These are phyloP conservation scores for Alternaria ethzedia DNA, from an alignment of 2,329 filamentous ascomycete species.

Conservation along the genomic window DNA sequence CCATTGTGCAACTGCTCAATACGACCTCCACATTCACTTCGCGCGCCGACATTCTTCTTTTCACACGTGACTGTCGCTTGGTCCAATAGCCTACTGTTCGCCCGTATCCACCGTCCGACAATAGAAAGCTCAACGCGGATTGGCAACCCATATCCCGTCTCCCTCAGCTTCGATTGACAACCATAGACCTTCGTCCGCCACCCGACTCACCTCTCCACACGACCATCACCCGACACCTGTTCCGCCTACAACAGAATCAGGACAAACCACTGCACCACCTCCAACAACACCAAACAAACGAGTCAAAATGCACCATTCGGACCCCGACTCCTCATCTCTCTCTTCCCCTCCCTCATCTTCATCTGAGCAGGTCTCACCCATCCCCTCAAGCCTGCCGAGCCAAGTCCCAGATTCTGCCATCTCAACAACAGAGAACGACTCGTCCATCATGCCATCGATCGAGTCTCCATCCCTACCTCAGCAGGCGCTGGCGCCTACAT, in stretches of 20 bases:
- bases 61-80: background rate
- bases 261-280: background rate
- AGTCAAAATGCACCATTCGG: slow-evolving; percentile 11
- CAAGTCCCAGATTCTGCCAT: background rate
- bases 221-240: background rate
- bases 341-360: slow-evolving; percentile 12
- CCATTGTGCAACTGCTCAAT: background rate
- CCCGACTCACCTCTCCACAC: background rate
- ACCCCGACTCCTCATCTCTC: slow-evolving; percentile 14
- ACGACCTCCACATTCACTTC: background rate
- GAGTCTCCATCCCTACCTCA: background rate
- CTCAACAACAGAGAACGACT: background rate
- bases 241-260: background rate
- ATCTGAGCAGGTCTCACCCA: background rate
- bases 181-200: slow-evolving; percentile 8
- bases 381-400: background rate
- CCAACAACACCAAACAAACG: slow-evolving; percentile 6
- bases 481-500: background rate
- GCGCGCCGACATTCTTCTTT: too few species aligned
- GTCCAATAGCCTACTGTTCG: background rate
- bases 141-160: background rate
- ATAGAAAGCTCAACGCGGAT: background rate
- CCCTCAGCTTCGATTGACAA: background rate
- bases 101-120: background rate
- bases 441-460: background rate